Base-by-base conservation (phyloP, 2,329 filamentous ascomycete species). In the Phymatotrichopsis omnivora region DNA sequence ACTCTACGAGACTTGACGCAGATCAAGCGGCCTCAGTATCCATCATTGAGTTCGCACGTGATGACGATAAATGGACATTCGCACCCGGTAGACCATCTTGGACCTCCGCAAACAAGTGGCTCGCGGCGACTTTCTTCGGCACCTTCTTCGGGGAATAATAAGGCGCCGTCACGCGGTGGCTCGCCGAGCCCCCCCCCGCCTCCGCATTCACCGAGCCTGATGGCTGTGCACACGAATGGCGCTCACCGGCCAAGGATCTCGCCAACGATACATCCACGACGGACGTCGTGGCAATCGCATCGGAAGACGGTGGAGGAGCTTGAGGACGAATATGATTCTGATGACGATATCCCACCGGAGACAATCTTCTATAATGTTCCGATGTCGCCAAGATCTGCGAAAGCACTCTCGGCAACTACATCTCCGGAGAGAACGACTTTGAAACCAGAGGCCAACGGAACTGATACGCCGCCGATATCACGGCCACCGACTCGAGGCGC, bases 361-460 rank as follows among this genome's bases (percentile, higher is more conserved):
- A 73, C 83, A 19, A 72, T 86, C 41, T 73, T 91, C 35, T 82
- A 85, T 64, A 91, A 91, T 54, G 79, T 91, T 2, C 84, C 84
- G 4, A 76, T 91, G 34, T 87, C 83, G 0, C 84, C 84, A n/a
- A 5, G 79, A 73, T 58, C 66, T 68, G 29, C 67, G 16, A 58
- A 47, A 34, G 53, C 73, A 1, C 60, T 68, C 2, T 78, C 76
- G 1, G 64, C 71, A 4, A 67, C 71, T 0, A 67, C 70, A 3
- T 76, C 74, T 0, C 73, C 73, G 0, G 71, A 75, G 41, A 65
- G 72, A 33, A 60, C 60, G 2, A 17, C 22, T 10, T 23, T 35
- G 16, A 36, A 41, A n/a, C 25, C 34, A 7, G 46, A 49, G 27
- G 47, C 35, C 11, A 73, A 51, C 65, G 70, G 28, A 62, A 72